Evolutionary conservation across 768 basidiomycete species (phyloP).

Genomic region (Auriscalpium vulgare): DNA sequence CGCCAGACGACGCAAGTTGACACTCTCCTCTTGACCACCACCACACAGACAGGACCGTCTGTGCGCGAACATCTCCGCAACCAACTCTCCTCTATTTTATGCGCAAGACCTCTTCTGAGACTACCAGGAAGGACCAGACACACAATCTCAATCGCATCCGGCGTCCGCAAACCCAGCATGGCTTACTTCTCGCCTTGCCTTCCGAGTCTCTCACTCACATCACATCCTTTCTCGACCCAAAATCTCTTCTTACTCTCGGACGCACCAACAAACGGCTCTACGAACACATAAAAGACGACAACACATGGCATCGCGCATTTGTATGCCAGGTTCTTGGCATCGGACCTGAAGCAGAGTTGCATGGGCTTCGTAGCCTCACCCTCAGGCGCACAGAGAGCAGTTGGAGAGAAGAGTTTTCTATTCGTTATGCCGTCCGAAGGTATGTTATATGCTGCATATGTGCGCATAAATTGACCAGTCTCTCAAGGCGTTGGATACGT

Average conservation of each 20-base stretch:
- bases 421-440: constrained; percentile 47
- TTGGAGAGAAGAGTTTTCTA: constrained; percentile 68
- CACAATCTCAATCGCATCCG: constrained; percentile 23
- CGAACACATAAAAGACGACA: constrained; percentile 67
- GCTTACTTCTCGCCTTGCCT: constrained; percentile 36
- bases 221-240: constrained; percentile 64
- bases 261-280: constrained; percentile 43
- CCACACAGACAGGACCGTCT: constrained; percentile 23
- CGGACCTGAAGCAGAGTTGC: constrained; percentile 51
- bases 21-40: constrained; percentile 17
- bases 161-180: constrained; percentile 28
- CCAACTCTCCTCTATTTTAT: constrained; percentile 42
- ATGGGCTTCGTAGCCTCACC: constrained; percentile 33
- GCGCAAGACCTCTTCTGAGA: constrained; percentile 48
- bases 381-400: constrained; percentile 48
- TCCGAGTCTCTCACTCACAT: constrained; percentile 69
- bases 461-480: not conserved
- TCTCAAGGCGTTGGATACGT: constrained; percentile 57
- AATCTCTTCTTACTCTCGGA: constrained; percentile 49
- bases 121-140: constrained; percentile 30
- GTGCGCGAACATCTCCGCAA: constrained; percentile 9
- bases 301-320: constrained; percentile 75
- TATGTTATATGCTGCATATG: constrained; percentile 21
- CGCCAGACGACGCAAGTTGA: no score
- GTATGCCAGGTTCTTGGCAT: constrained; percentile 59